phyloP scores from a whole-genome alignment of 345 rosid genomes.

The Camelina hispida region DNA sequence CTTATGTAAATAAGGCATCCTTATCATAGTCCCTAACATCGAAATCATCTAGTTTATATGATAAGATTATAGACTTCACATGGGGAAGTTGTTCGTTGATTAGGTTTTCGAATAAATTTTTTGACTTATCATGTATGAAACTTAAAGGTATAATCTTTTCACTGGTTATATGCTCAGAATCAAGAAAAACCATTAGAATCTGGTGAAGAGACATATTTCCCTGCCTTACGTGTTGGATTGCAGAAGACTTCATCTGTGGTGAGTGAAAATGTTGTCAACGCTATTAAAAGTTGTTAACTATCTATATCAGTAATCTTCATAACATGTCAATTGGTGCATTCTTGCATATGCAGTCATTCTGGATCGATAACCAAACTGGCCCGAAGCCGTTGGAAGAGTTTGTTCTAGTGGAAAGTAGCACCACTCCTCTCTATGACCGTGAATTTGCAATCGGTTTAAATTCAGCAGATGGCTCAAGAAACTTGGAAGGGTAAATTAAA shows the following conservation, averaged over 20 bases:
- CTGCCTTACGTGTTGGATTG: constrained; percentile 70
- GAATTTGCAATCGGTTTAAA: constrained; percentile 75
- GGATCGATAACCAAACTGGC: constrained; percentile 79
- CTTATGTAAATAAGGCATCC: background rate
- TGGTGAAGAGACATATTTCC: constrained; percentile 88
- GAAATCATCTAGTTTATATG: background rate
- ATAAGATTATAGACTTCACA: background rate
- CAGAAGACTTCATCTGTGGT: constrained; percentile 79
- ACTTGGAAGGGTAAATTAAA: constrained; percentile 63
- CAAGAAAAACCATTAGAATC: constrained; percentile 60
- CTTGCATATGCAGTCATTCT: constrained; percentile 73
- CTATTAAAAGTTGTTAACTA: background rate
- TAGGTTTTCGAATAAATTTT: background rate
- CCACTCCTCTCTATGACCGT: constrained; percentile 91
- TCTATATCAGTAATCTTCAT: constrained; percentile 1
- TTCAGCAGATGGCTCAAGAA: constrained; percentile 66
- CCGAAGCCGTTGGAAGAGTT: constrained; percentile 44
- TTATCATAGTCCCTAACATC: background rate
- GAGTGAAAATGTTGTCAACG: constrained; percentile 39
- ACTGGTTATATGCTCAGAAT: constrained; percentile 56
- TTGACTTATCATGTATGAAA: constrained; percentile 7
- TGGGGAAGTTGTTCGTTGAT: background rate
- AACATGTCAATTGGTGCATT: constrained; percentile 28
- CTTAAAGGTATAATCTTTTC: constrained; percentile 10
- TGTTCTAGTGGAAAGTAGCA: constrained; percentile 55